phyloP scores from a whole-genome alignment of 1,284 basidiomycete species.

The Sanghuangporus baumii region DNA sequence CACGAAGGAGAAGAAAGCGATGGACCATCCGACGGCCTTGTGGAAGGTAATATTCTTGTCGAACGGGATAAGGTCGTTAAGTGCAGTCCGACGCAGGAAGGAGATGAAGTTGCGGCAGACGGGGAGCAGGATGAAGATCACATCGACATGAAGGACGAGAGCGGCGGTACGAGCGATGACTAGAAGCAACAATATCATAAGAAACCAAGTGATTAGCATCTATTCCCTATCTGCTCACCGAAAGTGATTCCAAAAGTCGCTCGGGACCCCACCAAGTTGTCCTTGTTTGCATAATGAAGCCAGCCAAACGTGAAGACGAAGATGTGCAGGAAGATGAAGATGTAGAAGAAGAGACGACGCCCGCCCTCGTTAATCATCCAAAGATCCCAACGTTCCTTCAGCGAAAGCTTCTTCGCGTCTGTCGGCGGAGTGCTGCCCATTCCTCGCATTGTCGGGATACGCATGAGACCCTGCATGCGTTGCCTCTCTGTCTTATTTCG shows the following conservation, averaged over 20 bases:
- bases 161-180: slow-evolving; percentile 81
- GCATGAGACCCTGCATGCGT: slow-evolving; percentile 75
- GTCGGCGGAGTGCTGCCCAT: slow-evolving; percentile 30
- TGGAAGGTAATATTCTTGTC: slow-evolving; percentile 88
- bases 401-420: slow-evolving; percentile 24
- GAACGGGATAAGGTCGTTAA: slow-evolving; percentile 83
- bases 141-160: slow-evolving; percentile 81
- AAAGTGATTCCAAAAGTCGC: slow-evolving; percentile 68
- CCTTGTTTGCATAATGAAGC: slow-evolving; percentile 72
- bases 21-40: slow-evolving; percentile 84
- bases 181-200: slow-evolving; percentile 26
- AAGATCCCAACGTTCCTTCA: slow-evolving; percentile 45
- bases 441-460: slow-evolving; percentile 38
- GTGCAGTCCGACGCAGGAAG: slow-evolving; percentile 70
- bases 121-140: slow-evolving; percentile 85
- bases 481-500: slow-evolving; percentile 76
- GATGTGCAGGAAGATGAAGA: slow-evolving; percentile 72
- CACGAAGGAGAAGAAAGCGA: slow-evolving; percentile 66
- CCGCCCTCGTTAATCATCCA: slow-evolving; percentile 94
- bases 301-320: slow-evolving; percentile 72
- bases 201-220: neutral
- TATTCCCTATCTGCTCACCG: slow-evolving; percentile 41
- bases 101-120: slow-evolving; percentile 91
- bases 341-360: slow-evolving; percentile 66
- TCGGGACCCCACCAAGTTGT: slow-evolving; percentile 64